phyloP scores from a whole-genome alignment of 495 filamentous ascomycete species.

The Podospora bellae-mahoneyi region DNA sequence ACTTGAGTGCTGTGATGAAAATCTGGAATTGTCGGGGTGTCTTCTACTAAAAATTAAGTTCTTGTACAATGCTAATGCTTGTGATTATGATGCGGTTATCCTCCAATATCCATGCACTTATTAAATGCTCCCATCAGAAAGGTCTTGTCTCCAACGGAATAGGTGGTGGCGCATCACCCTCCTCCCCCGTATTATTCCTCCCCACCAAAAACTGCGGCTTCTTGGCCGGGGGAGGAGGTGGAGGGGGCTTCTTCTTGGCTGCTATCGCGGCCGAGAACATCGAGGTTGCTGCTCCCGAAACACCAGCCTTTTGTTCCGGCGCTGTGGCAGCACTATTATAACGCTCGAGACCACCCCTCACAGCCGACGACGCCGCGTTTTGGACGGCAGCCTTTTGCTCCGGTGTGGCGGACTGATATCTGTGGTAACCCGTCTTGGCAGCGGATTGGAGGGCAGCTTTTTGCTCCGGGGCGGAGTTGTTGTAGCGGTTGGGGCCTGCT shows the following conservation, averaged over 20 bases:
- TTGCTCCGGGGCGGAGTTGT: neutral
- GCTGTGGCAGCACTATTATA: too few relatives aligned
- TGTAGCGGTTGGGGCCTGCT: neutral
- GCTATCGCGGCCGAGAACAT: conserved; percentile 4
- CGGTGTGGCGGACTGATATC: neutral
- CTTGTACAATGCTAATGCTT: too few relatives aligned
- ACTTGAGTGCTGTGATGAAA: too few relatives aligned
- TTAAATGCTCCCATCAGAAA: too few relatives aligned
- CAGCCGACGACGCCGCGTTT: too few relatives aligned
- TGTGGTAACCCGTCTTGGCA: neutral
- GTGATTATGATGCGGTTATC: too few relatives aligned
- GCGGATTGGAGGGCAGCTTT: conserved; percentile 45
- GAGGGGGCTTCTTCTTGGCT: conserved; percentile 58
- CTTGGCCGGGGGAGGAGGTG: conserved; percentile 59
- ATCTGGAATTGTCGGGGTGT: too few relatives aligned
- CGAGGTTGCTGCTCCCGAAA: neutral
- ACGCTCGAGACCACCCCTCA: too few relatives aligned
- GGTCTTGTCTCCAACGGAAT: conserved; percentile 46
- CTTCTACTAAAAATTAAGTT: too few relatives aligned
- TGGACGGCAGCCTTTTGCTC: neutral
- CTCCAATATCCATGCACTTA: too few relatives aligned
- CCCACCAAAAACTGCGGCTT: conserved; percentile 8
- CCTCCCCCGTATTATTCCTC: neutral
- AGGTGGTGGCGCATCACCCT: conserved; percentile 44
- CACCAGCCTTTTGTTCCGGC: neutral